Percentiles rank a stretch among this genome's conserved stretches.
Evolutionary conservation across 2,329 filamentous ascomycete species (phyloP).

Genomic region (Diaporthe sp.): DNA sequence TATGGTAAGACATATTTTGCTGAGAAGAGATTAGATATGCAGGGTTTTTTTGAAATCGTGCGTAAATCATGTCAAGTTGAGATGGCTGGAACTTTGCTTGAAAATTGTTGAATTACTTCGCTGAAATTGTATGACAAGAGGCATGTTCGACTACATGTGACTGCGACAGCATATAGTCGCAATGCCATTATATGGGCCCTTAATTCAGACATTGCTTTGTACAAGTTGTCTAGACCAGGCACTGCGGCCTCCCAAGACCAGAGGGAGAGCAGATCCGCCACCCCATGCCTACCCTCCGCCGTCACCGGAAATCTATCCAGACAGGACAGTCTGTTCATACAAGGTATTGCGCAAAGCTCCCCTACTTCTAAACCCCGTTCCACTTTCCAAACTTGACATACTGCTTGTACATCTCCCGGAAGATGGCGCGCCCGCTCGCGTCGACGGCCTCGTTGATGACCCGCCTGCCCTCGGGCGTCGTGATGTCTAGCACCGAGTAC

Average conservation of each 20-base stretch:
- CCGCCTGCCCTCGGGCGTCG: constrained; percentile 66
- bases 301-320: not conserved
- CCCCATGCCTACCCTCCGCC: not conserved
- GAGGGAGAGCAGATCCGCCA: not conserved
- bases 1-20: no score
- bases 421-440: constrained; percentile 69
- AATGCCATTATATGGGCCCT: not conserved
- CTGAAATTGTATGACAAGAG: not conserved
- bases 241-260: not conserved
- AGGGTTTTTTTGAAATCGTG: not conserved
- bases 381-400: constrained; percentile 76
- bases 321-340: not conserved
- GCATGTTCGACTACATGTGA: not conserved
- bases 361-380: constrained; percentile 65
- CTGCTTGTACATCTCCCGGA: constrained; percentile 69
- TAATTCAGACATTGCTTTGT: not conserved
- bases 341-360: not conserved
- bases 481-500: constrained; percentile 71
- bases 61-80: not conserved
- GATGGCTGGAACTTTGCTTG: not conserved
- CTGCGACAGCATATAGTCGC: not conserved
- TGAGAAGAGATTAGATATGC: no score
- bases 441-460: constrained; percentile 73
- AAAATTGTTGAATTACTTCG: not conserved
- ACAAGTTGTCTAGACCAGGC: not conserved